These are phyloP conservation scores for Jacaranda copaia DNA, from an alignment of 257 asterid genomes.

Conservation along the genomic window DNA sequence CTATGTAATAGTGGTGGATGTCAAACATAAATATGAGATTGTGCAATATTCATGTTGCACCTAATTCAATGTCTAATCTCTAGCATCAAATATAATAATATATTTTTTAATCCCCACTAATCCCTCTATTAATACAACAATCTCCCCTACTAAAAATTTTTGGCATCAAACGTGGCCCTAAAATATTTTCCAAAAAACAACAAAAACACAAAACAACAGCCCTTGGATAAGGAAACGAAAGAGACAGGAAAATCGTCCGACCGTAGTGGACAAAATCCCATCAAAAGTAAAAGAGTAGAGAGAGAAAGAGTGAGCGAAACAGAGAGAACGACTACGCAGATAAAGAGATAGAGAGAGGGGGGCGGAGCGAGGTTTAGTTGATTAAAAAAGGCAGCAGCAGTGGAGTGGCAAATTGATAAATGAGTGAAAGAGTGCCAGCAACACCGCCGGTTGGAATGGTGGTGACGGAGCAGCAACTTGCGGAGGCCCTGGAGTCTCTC, in stretches of 20 bases:
- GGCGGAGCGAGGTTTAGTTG: slow-evolving; percentile 15
- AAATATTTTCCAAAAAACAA: no score
- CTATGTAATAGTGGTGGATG: no score
- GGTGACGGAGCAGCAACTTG: slow-evolving; percentile 72
- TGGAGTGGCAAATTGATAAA: slow-evolving; percentile 26
- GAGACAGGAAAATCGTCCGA: not conserved
- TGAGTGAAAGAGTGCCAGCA: slow-evolving; percentile 54
- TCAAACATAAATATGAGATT: no score
- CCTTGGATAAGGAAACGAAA: not conserved
- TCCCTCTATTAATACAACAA: no score
- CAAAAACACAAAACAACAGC: no score
- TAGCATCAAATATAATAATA: no score
- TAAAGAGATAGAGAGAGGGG: slow-evolving; percentile 20
- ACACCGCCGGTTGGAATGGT: slow-evolving; percentile 44
- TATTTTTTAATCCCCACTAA: no score
- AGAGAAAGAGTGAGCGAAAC: slow-evolving; percentile 22
- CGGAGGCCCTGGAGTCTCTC: slow-evolving; percentile 62
- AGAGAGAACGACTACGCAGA: slow-evolving; percentile 5
- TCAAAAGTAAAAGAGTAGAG: not conserved
- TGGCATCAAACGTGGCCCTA: no score
- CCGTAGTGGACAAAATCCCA: not conserved
- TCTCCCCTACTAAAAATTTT: no score
- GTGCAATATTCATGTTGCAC: no score
- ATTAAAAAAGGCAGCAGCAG: slow-evolving; percentile 22
- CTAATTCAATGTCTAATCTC: no score